Base-by-base conservation (phyloP, 192 early-diverging fungal genomes). In the Chytriomyces hyalinus region DNA sequence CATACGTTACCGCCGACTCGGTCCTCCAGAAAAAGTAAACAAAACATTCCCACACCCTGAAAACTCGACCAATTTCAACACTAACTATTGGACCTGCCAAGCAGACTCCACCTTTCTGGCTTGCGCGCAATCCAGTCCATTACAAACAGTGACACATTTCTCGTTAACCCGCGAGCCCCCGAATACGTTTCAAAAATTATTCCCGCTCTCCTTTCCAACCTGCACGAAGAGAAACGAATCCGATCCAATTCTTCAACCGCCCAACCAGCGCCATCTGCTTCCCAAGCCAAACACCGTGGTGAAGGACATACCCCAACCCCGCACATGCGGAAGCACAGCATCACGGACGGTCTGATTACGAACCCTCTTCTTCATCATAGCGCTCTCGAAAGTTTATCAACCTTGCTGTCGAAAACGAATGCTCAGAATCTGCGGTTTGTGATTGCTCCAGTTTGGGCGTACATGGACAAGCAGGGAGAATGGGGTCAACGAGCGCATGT, bases 61-160 rank as follows among this genome's bases (percentile, higher is more conserved):
- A 10, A 17, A 46, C n/a, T 75, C 49, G 20, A 2, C 36, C 36
- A 36, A 36, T 36, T 36, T 36, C 36, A 36, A 36, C 36, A 36
- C 36, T 36, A 57, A 57, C 15, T 5, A 20, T 20, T 3, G 15
- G 53, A 57, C 4, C 1, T 20, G 20, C 53, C 3, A 13, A 57
- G 36, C 44, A 84, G 79, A 53, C 76, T 72, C 11, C 81, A 84
- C n/a, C 62, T 85, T 13, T 67, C 76, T 8, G 84, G 84, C 15
- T 61, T 67, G 82, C 65, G 83, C 75, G 69, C 84, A 78, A 72
- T 87, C 24, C 50, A 87, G 44, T 61, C 79, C 47, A 69, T 87
- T 20, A 73, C 65, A 26, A 44, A 62, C 8, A 80, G 63, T 61
- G 78, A 80, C 8, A 72, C 77, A 28, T 85, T 83, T 48, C 61